Percentiles rank a stretch among this genome's conserved stretches.
These are phyloP conservation scores for Plasmodium billcollinsi DNA, from an alignment of 169 alveolate species.

Conservation along the genomic window DNA sequence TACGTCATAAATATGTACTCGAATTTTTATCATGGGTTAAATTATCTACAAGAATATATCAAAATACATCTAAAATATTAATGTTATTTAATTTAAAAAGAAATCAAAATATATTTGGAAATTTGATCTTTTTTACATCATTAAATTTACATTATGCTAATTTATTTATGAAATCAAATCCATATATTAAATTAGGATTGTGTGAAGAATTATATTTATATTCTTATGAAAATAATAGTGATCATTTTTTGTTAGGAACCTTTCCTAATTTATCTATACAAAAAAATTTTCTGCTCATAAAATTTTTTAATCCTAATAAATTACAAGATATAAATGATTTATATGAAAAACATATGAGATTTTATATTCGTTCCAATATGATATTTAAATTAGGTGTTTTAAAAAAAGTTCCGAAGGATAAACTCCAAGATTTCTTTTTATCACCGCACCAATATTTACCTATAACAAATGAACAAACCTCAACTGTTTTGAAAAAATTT, in stretches of 20 bases:
- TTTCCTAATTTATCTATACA: constrained; percentile 52
- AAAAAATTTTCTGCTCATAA: constrained; percentile 31
- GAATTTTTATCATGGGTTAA: constrained; percentile 78
- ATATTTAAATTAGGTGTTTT: constrained; percentile 57
- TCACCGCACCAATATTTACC: constrained; percentile 78
- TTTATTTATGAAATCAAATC: constrained; percentile 73
- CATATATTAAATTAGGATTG: constrained; percentile 76
- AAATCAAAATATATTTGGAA: constrained; percentile 57
- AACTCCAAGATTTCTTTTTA: constrained; percentile 47
- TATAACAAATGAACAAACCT: constrained; percentile 70
- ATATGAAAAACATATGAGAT: constrained; percentile 81
- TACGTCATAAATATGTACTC: constrained; percentile 69
- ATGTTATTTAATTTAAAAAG: constrained; percentile 52
- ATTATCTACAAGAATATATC: constrained; percentile 77
- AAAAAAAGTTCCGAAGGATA: constrained; percentile 54
- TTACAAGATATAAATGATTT: constrained; percentile 26
- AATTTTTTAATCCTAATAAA: constrained; percentile 35
- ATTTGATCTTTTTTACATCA: constrained; percentile 75
- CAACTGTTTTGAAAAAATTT: constrained; percentile 25
- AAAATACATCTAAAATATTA: constrained; percentile 71
- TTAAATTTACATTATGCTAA: constrained; percentile 78
- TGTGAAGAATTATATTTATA: constrained; percentile 72
- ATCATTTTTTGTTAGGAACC: constrained; percentile 75
- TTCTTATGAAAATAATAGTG: constrained; percentile 58
- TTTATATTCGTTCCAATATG: constrained; percentile 75